These are phyloP conservation scores for Pseudogymnoascus sp. DNA, from an alignment of 2,329 filamentous ascomycete genomes.

Conservation along the genomic window DNA sequence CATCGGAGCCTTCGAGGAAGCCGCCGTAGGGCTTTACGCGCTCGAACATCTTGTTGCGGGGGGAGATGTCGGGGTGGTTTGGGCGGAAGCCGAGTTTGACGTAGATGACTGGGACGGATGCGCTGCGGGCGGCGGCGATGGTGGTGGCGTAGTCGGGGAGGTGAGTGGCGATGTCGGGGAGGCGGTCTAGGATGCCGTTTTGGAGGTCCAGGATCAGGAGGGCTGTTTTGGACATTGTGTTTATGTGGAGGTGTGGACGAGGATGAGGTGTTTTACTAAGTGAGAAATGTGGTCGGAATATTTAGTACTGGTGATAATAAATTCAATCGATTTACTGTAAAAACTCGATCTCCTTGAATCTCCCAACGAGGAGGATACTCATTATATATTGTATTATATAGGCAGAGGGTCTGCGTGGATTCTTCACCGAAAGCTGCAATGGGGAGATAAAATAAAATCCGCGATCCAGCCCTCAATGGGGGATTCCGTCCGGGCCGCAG, in stretches of 20 bases:
- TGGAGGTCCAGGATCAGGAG: slow-evolving; percentile 33
- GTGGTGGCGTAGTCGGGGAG: slow-evolving; percentile 21
- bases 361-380: background rate
- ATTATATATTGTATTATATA: background rate
- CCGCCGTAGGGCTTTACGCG: slow-evolving; percentile 17
- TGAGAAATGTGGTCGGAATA: background rate
- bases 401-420: background rate
- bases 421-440: background rate
- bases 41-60: slow-evolving; percentile 21
- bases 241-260: background rate
- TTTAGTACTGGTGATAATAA: background rate
- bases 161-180: slow-evolving; percentile 20
- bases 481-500: background rate
- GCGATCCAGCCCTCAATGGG: background rate
- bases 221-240: slow-evolving; percentile 19
- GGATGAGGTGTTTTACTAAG: background rate
- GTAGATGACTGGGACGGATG: slow-evolving; percentile 27
- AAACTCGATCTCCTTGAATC: background rate
- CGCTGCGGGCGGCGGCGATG: slow-evolving; percentile 17
- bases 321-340: background rate
- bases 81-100: slow-evolving; percentile 29
- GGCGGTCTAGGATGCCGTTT: slow-evolving; percentile 23
- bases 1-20: slow-evolving; percentile 23
- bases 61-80: slow-evolving; percentile 27
- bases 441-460: background rate